Evolutionary conservation across 179 eudicot species (phyloP).

Genomic region (Vitellaria paradoxa): DNA sequence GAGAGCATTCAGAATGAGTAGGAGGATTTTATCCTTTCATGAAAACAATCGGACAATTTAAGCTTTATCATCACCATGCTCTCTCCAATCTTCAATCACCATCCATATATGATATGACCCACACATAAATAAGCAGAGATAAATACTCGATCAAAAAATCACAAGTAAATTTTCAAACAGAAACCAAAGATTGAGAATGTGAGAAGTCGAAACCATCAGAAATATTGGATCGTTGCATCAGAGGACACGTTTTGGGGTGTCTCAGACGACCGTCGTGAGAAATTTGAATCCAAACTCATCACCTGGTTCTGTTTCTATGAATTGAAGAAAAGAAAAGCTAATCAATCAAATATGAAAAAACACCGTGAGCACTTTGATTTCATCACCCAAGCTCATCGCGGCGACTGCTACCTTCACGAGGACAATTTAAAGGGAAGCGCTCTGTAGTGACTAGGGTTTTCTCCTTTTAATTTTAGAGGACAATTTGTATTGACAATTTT

Average conservation of each 20-base stretch:
- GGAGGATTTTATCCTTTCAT: conserved; percentile 46
- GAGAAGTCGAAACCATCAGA: conserved; percentile 30
- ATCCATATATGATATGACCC: neutral
- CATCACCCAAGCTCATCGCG: neutral
- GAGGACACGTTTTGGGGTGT: conserved; percentile 16
- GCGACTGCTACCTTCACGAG: neutral
- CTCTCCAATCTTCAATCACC: conserved; percentile 1
- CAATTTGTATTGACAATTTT: neutral
- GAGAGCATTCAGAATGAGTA: conserved; percentile 51
- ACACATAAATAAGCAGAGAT: neutral
- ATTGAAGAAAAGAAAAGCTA: neutral
- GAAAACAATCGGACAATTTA: conserved; percentile 20
- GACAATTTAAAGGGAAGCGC: neutral
- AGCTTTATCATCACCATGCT: conserved; percentile 34
- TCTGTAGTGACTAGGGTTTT: conserved; percentile 6
- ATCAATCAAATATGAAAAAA: neutral
- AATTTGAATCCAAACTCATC: conserved; percentile 31
- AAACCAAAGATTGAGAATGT: no score
- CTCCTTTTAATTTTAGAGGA: no score
- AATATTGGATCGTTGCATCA: conserved; percentile 27
- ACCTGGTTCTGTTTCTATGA: conserved; percentile 18
- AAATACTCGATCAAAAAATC: neutral
- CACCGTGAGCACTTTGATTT: neutral
- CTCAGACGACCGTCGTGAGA: conserved; percentile 63
- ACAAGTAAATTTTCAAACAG: neutral